Base-by-base conservation (phyloP, 176 grass and related monocot genomes). In the Oryza brachyantha region DNA sequence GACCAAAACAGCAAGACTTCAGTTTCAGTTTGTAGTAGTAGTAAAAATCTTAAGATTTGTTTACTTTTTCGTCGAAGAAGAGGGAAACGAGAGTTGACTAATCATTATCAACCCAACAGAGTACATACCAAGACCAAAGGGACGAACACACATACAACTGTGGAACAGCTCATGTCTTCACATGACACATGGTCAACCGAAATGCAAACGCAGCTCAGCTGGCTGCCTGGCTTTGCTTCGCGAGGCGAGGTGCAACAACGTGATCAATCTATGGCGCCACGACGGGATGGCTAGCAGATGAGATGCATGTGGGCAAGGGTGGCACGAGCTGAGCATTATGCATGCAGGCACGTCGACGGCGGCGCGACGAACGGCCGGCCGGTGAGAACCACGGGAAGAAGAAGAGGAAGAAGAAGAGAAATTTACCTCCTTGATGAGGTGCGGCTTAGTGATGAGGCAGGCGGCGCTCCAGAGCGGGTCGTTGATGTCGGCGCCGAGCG, bases 391-490 rank as follows among this genome's bases (percentile, higher is more conserved):
- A 64, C 8, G 52, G n/a, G 17, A 17, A 50, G 45, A 50, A 17
- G 19, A 17, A 1, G 2, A 6, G 31, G n/a, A 48, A 54, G 3
- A 19, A 4, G 2, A 3, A 27, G n/a, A n/a, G n/a, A n/a, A n/a
- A n/a, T n/a, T n/a, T 82, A 95, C 89, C 86, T 95, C 78, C 76
- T 80, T 91, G 67, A 96, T 84, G 77, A 89, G 93, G 67, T 92
- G 41, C 61, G 89, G 89, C 66, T 61, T 84, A 64, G 76, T 64
- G 81, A 95, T 90, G 84, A 95, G 93, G 78, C 86, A 95, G 31
- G 85, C 59, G 64, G 93, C 86, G 86, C 89, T 95, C 93, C 89
- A 95, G 64, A 95, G 84, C 46, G 89, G 81, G 82, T 92, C 93
- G 59, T 96, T 96, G 66, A 96, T 90, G 81, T 92, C 84, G 39